Base-by-base conservation (phyloP, 192 early-diverging fungal genomes). In the Coemansia sp. region DNA sequence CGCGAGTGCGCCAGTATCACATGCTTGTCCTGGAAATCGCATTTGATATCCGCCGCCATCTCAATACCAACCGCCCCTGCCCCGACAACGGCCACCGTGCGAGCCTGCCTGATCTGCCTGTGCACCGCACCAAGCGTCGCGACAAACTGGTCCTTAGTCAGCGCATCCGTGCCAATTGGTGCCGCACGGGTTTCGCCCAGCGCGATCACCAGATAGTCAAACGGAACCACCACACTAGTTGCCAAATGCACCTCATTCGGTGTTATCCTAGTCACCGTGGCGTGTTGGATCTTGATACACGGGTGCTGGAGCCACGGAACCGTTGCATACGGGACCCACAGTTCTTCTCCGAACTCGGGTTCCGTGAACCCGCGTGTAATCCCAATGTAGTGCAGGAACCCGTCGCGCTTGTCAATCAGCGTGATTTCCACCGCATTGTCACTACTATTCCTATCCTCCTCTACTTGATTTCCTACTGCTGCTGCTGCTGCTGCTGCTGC, bases 1-100 rank as follows among this genome's bases (percentile, higher is more conserved):
- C 74, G 71, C 18, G 77, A 77, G 58, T 84, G 82, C 6, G 78
- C 68, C 59, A 84, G 68, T 0, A 65, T 63, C 1, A 84, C 82
- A 4, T 63, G n/a, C 55, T 84, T 84, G 11, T 62, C 56, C 4
- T 67, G 67, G 58, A 73, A 84, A 8, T 73, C 77, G 47, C 67
- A 59, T 55, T 77, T 78, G 43, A 84, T 63, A 65, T 95, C 94
- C 0, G 84, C 90, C 4, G 92, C 91, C 69, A 93, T 41, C 63
- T 95, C 94, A 39, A 92, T 68, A 37, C 91, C 94, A 4, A 90
- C 87, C 12, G 90, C 89, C 21, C 92, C 92, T 12, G 84, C 92
- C 19, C 92, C 92, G 15, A 89, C 80, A 0, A 94, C 71, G 3
- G 89, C 57, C 1, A 91, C 73, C 8, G 76, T 82, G 32, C 76